Conservation (phyloP, 495 filamentous ascomycete genomes). For the Aspergillus diversus region DNA sequence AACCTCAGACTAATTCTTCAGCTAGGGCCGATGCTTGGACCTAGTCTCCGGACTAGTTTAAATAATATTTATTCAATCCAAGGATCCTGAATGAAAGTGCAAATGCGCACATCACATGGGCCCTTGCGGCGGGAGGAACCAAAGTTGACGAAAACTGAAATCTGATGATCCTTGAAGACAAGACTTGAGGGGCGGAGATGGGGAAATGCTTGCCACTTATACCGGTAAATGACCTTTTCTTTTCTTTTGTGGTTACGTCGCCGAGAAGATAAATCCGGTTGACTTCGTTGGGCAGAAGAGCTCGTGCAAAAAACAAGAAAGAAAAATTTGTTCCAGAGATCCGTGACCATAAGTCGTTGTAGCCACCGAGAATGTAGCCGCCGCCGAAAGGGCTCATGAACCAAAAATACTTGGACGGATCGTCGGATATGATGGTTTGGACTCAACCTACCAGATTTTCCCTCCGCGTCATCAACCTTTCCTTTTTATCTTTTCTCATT, state of each 20-base stretch:
- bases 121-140: not conserved
- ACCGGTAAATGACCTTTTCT: not conserved
- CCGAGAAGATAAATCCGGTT: too few species aligned
- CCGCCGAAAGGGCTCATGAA: not conserved
- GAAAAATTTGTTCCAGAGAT: not conserved
- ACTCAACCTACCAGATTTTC: conserved; percentile 15
- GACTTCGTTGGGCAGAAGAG: too few species aligned
- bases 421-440: conserved; percentile 19
- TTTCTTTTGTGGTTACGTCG: not conserved
- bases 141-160: conserved; percentile 7
- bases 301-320: not conserved
- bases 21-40: conserved; percentile 10
- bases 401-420: conserved; percentile 16
- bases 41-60: conserved; percentile 1
- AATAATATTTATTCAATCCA: conserved; percentile 4
- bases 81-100: conserved; percentile 10
- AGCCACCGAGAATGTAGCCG: too few species aligned
- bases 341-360: too few species aligned
- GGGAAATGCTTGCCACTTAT: not conserved
- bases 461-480: conserved; percentile 26
- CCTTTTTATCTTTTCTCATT: conserved; percentile 10
- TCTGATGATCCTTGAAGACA: not conserved
- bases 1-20: conserved; percentile 15
- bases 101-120: conserved; percentile 17
- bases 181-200: not conserved